These are phyloP conservation scores for Amylocarpus encephaloides DNA, from an alignment of 2,329 filamentous ascomycete species.

Conservation along the genomic window DNA sequence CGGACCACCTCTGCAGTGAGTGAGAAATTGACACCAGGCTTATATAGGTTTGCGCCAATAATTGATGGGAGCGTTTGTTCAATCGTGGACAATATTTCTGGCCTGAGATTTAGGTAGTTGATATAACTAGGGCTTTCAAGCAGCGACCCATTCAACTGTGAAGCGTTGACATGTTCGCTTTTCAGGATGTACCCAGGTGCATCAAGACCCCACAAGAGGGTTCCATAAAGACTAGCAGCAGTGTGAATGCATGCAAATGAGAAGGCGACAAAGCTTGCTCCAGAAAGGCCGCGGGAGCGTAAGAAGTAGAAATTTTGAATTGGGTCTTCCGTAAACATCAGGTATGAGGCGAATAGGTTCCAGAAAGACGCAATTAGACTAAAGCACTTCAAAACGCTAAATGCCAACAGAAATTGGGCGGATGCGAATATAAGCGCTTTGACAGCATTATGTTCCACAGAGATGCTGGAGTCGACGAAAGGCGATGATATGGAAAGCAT, in stretches of 20 bases:
- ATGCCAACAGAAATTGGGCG: slow-evolving; percentile 1
- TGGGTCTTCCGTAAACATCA: slow-evolving; percentile 6
- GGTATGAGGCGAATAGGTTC: slow-evolving; percentile 1
- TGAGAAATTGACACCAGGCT: slow-evolving; percentile 1
- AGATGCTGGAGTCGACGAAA: slow-evolving; percentile 2
- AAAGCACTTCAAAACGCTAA: not conserved
- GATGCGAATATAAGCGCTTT: slow-evolving; percentile 4
- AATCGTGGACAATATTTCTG: not conserved
- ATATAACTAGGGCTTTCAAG: slow-evolving; percentile 4
- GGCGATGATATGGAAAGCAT: slow-evolving; percentile 2
- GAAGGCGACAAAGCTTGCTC: not conserved
- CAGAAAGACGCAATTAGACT: not conserved
- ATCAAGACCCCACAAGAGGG: slow-evolving; percentile 5
- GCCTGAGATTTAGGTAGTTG: not conserved
- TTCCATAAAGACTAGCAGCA: slow-evolving; percentile 4
- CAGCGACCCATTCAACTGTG: not conserved
- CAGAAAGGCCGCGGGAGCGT: slow-evolving; percentile 1
- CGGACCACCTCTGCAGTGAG: not conserved
- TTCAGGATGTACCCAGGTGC: slow-evolving; percentile 3
- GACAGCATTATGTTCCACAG: slow-evolving; percentile 3
- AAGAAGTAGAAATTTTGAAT: slow-evolving; percentile 5
- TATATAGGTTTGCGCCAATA: slow-evolving; percentile 4
- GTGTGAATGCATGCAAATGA: not conserved
- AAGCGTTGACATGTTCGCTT: not conserved
- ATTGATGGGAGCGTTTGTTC: not conserved